Base-by-base conservation (phyloP, 2,329 filamentous ascomycete species). In the Exophiala oligosperma region DNA sequence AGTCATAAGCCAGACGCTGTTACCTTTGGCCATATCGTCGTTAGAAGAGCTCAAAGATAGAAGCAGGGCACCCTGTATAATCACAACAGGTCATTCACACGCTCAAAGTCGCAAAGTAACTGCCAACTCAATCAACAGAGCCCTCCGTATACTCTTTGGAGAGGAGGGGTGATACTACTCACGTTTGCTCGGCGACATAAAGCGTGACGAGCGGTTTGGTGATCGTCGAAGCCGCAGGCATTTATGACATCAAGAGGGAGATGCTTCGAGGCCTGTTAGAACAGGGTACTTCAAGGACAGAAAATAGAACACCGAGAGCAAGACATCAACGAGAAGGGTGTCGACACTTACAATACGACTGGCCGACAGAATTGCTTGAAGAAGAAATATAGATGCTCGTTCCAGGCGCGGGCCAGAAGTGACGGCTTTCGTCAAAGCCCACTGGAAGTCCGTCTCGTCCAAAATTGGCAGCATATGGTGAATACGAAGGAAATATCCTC, bases 1-100 rank as follows among this genome's bases (percentile, higher is more conserved):
- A 23, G 47, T 49, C 28, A 49, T 49, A n/a, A 49, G 47, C 47
- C 47, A 49, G 47, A 49, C 21, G 47, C 47, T 49, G n/a, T 49
- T 49, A 4, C 47, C 47, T 32, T 49, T 49, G 47, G 47, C 47
- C 47, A 49, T 49, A 29, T 49, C 14, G 28, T 49, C 28, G 47
- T 49, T 49, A 29, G 47, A 49, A 28, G 21, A 26, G 24, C 21
- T 49, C 21, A 49, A 29, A 11, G 47, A 49, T 7, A 49, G 14
- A 28, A 49, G 21, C 47, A 49, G 23, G 28, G 47, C 47, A 26
- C 47, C 47, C 47, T 49, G 47, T 11, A 28, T 29, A 14, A 49
- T 29, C 7, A 28, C 28, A 28, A 49, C 28, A 23, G 47, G 47
- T 49, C 47, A 28, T 49, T 5, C 8, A 26, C 47, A 23, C 47